Base-by-base conservation (phyloP, 2,329 filamentous ascomycete species). In the Aspergillus latus region DNA sequence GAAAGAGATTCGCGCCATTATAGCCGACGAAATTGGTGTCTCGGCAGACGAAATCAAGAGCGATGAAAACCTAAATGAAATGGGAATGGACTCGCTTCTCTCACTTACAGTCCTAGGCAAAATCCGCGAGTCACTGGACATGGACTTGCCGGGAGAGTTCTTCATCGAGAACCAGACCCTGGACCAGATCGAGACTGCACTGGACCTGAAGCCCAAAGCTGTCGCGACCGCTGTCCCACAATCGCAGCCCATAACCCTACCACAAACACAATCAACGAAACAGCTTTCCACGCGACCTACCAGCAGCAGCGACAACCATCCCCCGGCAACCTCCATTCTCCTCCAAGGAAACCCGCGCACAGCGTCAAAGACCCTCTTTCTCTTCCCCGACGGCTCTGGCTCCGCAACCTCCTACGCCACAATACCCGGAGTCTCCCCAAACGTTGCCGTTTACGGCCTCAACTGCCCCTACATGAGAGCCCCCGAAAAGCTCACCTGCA, bases 11-110 rank as follows among this genome's bases (percentile, higher is more conserved):
- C 66, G 73, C n/a, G 62, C 68, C 9, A 76, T 72, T 36, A 65
- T 79, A 40, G 71, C 74, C 1, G 72, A 76, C 47, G 75, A 78
- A 54, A 78, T 78, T 59, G 76, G 76, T 30, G 70, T 79, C 34
- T 62, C 73, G 9, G 63, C 73, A 2, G 68, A 68, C 8, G 76
- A 78, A 42, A 68, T 79, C 28, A 64, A 69, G 8, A 72, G 67
- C 28, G 67, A 73, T 7, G 71, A 72, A 9, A 76, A 77, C 53
- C 66, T 79, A 40, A 70, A 66, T 21, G 72, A 75, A 51, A 69
- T 78, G 63, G 76, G 76, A 4, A 75, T 79, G 67, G 76, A 79
- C 56, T 78, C 76, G 3, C 64, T 78, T 26, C 75, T 79, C 68
- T 75, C 74, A 5, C 66, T 78, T 29, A 76, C 76, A 2, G 74